These are phyloP conservation scores for Fusarium sp. DNA, from an alignment of 2,329 filamentous ascomycete genomes.

Conservation along the genomic window DNA sequence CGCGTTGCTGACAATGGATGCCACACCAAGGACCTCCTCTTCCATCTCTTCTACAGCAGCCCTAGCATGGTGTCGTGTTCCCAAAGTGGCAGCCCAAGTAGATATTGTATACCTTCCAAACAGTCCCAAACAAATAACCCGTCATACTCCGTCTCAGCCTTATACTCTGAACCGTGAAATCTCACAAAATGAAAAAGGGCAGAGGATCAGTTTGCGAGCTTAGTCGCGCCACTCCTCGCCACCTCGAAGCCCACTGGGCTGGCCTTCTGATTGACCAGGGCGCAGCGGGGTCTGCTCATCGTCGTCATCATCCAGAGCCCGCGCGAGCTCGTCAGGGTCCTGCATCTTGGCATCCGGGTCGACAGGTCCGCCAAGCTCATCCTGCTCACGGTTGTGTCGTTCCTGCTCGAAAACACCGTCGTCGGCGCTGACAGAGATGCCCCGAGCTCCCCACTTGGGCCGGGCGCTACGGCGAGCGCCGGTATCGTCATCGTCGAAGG, in stretches of 20 bases:
- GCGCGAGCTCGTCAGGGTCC: slow-evolving; percentile 74
- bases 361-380: slow-evolving; percentile 59
- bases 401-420: slow-evolving; percentile 68
- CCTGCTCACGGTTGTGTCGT: slow-evolving; percentile 58
- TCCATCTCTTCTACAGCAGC: slow-evolving; percentile 25
- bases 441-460: slow-evolving; percentile 72
- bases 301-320: slow-evolving; percentile 68
- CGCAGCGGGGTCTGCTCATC: slow-evolving; percentile 51
- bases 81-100: not conserved
- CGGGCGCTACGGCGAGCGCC: slow-evolving; percentile 49
- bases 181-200: slow-evolving; percentile 7
- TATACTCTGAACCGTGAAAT: slow-evolving; percentile 19
- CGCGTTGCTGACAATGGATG: not conserved
- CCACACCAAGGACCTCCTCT: not conserved
- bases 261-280: slow-evolving; percentile 45
- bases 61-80: slow-evolving; percentile 3
- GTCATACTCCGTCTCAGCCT: slow-evolving; percentile 33
- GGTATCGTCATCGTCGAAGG: slow-evolving; percentile 54
- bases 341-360: slow-evolving; percentile 75
- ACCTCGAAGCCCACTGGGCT: slow-evolving; percentile 56
- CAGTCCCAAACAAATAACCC: slow-evolving; percentile 34
- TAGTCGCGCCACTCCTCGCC: slow-evolving; percentile 62
- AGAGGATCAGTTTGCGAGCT: not conserved
- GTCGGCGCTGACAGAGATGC: slow-evolving; percentile 75
- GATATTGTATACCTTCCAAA: slow-evolving; percentile 16